Percentiles rank a stretch among this genome's conserved stretches.
Conservation (phyloP, 2,329 filamentous ascomycete genomes). For the Blumeriella jaapii region DNA sequence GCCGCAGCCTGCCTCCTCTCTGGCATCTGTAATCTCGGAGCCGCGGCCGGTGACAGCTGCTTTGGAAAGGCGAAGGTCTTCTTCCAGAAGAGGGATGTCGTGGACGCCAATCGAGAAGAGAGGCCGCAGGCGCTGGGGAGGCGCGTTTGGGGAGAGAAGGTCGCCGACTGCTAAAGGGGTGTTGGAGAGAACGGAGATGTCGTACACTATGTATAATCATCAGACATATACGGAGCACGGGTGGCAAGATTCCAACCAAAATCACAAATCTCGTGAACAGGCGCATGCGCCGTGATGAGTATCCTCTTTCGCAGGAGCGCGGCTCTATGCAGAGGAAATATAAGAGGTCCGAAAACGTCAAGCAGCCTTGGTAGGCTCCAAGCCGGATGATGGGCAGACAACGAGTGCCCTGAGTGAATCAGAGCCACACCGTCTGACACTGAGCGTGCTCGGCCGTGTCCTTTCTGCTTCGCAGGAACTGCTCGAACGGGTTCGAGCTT, state of each 20-base stretch:
- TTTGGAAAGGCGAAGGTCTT: conserved; percentile 41
- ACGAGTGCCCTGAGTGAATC: conserved; percentile 47
- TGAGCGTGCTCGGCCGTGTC: conserved; percentile 45
- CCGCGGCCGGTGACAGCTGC: conserved; percentile 26
- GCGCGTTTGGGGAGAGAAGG: conserved; percentile 49
- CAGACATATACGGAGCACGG: not conserved
- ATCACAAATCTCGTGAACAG: conserved; percentile 76
- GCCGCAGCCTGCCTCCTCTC: conserved; percentile 44
- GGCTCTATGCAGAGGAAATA: conserved; percentile 84
- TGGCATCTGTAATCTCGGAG: conserved; percentile 27
- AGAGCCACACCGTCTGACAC: conserved; percentile 50
- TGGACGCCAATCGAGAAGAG: conserved; percentile 92
- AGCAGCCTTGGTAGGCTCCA: conserved; percentile 69
- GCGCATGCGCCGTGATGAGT: conserved; percentile 73
- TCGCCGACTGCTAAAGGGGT: conserved; percentile 66
- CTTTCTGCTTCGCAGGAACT: conserved; percentile 27
- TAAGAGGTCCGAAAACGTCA: conserved; percentile 75
- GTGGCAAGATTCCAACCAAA: conserved; percentile 50
- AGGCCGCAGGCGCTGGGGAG: conserved; percentile 58
- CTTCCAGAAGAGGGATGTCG: conserved; percentile 70
- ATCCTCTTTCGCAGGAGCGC: conserved; percentile 81
- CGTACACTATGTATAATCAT: conserved; percentile 56
- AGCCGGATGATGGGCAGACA: conserved; percentile 75
- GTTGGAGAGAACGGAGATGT: conserved; percentile 84
- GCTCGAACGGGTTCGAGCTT: conserved; percentile 32